These are phyloP conservation scores for Plectranthus barbatus DNA, from an alignment of 257 asterid genomes.

Conservation along the genomic window DNA sequence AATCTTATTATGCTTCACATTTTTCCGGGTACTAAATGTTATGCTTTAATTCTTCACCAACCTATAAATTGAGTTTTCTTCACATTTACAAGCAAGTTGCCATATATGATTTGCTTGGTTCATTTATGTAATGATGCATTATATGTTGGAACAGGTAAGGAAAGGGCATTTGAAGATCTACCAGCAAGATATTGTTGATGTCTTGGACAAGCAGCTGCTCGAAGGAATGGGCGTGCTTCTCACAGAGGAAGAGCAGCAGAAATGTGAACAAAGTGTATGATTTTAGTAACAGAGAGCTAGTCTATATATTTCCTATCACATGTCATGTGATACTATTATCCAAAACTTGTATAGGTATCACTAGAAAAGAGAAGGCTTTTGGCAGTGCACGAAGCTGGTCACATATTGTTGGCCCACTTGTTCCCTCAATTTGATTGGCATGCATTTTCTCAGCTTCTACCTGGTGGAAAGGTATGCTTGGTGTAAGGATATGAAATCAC, in stretches of 20 bases:
- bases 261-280: slow-evolving; percentile 75
- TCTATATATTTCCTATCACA: slow-evolving; percentile 2
- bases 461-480: slow-evolving; percentile 82
- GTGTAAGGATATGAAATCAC: background rate
- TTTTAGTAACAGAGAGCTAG: slow-evolving; percentile 12
- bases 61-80: background rate
- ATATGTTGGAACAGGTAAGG: slow-evolving; percentile 54
- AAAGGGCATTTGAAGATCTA: slow-evolving; percentile 70
- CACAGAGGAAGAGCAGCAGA: slow-evolving; percentile 97
- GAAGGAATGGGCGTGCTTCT: slow-evolving; percentile 99
- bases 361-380: slow-evolving; percentile 66
- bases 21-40: background rate
- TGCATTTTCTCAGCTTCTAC: slow-evolving; percentile 98
- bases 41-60: no score
- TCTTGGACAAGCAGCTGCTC: slow-evolving; percentile 93
- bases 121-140: slow-evolving; percentile 5
- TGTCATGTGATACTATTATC: slow-evolving; percentile 1
- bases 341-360: slow-evolving; percentile 45
- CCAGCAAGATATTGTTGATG: slow-evolving; percentile 88
- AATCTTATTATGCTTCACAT: background rate
- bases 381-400: slow-evolving; percentile 99
- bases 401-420: slow-evolving; percentile 88
- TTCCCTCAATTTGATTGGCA: slow-evolving; percentile 97
- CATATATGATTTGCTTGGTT: background rate
- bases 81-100: background rate